Conservation (phyloP, 129 eudicot species). For the Apium graveolens region DNA sequence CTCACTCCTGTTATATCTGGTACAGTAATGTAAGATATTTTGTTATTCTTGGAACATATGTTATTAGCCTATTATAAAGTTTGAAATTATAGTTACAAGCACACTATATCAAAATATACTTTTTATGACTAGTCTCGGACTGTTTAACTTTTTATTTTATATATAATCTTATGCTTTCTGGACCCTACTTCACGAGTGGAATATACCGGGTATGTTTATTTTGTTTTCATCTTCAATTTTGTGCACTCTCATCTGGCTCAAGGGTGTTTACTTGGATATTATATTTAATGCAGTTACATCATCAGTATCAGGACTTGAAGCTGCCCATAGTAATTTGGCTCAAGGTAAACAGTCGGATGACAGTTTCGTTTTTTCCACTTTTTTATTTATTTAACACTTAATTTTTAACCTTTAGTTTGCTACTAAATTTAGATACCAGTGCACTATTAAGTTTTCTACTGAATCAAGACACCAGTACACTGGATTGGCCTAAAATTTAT, state of each 20-base stretch:
- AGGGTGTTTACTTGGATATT: constrained; percentile 2
- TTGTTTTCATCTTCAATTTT: neutral
- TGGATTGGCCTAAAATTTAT: neutral
- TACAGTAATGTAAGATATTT: constrained; percentile 9
- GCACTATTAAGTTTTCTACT: neutral
- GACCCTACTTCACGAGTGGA: too few relatives aligned
- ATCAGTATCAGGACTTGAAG: constrained; percentile 71
- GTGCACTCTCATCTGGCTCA: neutral
- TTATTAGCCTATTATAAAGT: too few relatives aligned
- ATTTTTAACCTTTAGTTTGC: neutral
- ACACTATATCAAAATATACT: too few relatives aligned
- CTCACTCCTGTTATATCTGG: constrained; percentile 93
- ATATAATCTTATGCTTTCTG: too few relatives aligned
- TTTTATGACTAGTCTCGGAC: too few relatives aligned
- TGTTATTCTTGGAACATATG: neutral
- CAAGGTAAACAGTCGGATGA: constrained; percentile 34
- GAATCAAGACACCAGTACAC: neutral
- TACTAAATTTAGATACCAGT: neutral
- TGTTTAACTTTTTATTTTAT: too few relatives aligned
- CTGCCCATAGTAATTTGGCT: constrained; percentile 28
- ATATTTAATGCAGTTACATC: constrained; percentile 54
- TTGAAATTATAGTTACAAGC: too few relatives aligned
- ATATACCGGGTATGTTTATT: too few relatives aligned
- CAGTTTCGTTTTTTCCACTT: neutral
- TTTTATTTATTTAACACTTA: neutral